These are phyloP conservation scores for Tetradesmus lagerheimii DNA, from an alignment of 139 green algal species.

Conservation along the genomic window DNA sequence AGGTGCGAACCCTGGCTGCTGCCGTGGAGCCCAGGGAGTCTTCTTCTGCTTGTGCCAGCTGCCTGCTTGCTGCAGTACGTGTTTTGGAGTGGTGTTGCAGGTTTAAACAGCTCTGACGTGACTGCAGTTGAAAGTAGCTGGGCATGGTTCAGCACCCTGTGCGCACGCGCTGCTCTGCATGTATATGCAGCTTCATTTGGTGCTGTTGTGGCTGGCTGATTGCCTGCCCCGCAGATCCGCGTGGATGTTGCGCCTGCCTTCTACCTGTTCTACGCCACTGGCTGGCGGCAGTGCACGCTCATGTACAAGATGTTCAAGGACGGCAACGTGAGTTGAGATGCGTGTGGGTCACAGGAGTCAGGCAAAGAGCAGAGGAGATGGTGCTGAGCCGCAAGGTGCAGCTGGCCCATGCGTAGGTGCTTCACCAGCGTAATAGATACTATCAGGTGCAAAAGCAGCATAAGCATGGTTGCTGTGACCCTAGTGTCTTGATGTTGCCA, in stretches of 20 bases:
- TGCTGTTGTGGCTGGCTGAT: background rate
- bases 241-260: constrained; percentile 54
- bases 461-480: too few species aligned
- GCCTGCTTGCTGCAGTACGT: background rate
- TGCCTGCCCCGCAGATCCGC: constrained; percentile 4
- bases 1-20: background rate
- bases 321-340: constrained; percentile 36
- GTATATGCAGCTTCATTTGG: background rate
- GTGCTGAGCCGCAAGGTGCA: too few species aligned
- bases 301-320: constrained; percentile 41
- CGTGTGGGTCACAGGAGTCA: background rate
- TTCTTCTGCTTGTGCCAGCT: background rate
- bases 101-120: background rate
- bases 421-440: too few species aligned
- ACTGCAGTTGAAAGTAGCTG: background rate
- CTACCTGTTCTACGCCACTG: constrained; percentile 72
- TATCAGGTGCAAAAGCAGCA: too few species aligned
- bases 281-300: constrained; percentile 62
- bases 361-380: background rate
- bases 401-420: too few species aligned
- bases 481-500: too few species aligned
- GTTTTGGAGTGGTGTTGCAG: background rate
- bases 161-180: background rate
- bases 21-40: background rate
- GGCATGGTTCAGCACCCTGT: background rate